phyloP scores from a whole-genome alignment of 345 rosid species.

The Aquilaria sinensis region DNA sequence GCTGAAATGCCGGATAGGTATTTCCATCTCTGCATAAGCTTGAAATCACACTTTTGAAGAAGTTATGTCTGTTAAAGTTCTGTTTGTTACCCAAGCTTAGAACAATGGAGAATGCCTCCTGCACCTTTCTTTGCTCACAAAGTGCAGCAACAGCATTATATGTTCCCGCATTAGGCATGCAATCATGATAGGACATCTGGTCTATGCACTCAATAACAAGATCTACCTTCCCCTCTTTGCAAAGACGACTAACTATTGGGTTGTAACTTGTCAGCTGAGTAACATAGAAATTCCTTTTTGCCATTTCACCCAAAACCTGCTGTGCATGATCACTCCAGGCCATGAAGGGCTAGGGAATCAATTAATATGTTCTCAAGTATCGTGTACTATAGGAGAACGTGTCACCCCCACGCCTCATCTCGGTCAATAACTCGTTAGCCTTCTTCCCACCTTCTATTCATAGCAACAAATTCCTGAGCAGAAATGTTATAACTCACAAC shows the following conservation, averaged over 20 bases:
- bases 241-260: slow-evolving; percentile 53
- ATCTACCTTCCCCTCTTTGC: slow-evolving; percentile 62
- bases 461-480: slow-evolving; percentile 67
- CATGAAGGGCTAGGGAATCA: slow-evolving; percentile 58
- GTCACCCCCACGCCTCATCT: too few relatives aligned
- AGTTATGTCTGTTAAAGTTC: slow-evolving; percentile 34
- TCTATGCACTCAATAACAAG: slow-evolving; percentile 58
- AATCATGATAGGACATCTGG: slow-evolving; percentile 50
- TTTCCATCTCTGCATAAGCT: slow-evolving; percentile 73
- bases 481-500: slow-evolving; percentile 66
- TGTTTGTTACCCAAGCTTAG: slow-evolving; percentile 59
- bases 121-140: slow-evolving; percentile 51
- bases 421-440: slow-evolving; percentile 54
- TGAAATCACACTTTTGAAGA: slow-evolving; percentile 53
- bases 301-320: slow-evolving; percentile 63
- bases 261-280: slow-evolving; percentile 66
- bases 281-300: slow-evolving; percentile 34
- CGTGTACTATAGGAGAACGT: too few relatives aligned
- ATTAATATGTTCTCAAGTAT: slow-evolving; percentile 70
- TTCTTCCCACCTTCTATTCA: slow-evolving; percentile 74
- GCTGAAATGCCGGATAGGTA: slow-evolving; percentile 67
- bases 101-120: slow-evolving; percentile 64
- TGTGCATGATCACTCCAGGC: slow-evolving; percentile 56
- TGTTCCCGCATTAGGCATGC: slow-evolving; percentile 70
- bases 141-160: slow-evolving; percentile 59